Evolutionary conservation across 345 rosid genomes (phyloP), one percentile per base, ranked within the genome.

Genomic region (Geranium rotundifolium): DNA sequence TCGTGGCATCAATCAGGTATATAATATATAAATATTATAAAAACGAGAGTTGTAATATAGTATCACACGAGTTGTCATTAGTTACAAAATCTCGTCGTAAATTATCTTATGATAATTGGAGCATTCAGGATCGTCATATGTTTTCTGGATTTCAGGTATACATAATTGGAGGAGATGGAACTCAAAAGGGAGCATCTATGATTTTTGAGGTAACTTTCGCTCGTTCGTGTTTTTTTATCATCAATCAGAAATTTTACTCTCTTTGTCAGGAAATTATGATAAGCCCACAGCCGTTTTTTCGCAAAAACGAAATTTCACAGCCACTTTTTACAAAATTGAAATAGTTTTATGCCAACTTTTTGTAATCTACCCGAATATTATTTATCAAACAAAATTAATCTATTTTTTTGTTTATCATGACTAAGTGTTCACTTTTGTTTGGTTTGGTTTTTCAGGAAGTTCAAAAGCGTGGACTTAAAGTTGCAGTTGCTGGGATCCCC

Each of bases 151-250:
- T 70, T 41, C 70, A 88, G 95, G 95, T 85, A 59, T 88, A 83
- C 69, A 82, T 88, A 65, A 83, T 85, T 68, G 95, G 95, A 66
- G 95, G 95, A 54, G 95, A 88, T 79, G 95, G 95, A 75, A 82
- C 87, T 65, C 95, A 79, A 73, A 88, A 71, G 66, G 95, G 88
- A 76, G 89, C 88, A 31, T 76, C 80, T 62, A 77, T 78, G 31
- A 78, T 88, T 54, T 88, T 72, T 56, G 82, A 88, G 87, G 95
- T 91, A 80, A 15, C 19, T 29, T 60, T 58, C 63, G 59, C 57
- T 29, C 19, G 56, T 34, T 57, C 56, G 46, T 20, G 12, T 29
- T 14, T 17, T 19, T 31, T 31, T 7, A 31, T 31, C 7, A 3
- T 31, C 37, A 3, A 16, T 58, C 54, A 61, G 17, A 56, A 56